Percentiles rank a stretch among this genome's conserved stretches.
Evolutionary conservation across 495 filamentous ascomycete species (phyloP).

Genomic region (Aspergillus bridgeri): DNA sequence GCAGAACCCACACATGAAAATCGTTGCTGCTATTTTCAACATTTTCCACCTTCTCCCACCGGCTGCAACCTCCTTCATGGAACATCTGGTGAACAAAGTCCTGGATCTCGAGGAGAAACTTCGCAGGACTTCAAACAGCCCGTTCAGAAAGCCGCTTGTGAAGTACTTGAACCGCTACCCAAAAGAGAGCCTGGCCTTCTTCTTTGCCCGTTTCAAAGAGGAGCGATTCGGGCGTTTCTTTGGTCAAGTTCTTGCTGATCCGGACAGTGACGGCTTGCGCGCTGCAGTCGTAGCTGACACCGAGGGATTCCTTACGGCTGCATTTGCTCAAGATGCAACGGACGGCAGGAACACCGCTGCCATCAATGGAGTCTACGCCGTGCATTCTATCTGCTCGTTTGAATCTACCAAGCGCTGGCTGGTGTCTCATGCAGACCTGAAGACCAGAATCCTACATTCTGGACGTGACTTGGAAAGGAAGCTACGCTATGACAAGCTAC

Average conservation of each 20-base stretch:
- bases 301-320: constrained; percentile 61
- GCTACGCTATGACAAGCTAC: constrained; percentile 63
- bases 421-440: constrained; percentile 67
- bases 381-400: constrained; percentile 64
- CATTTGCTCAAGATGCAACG: constrained; percentile 54
- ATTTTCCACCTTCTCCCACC: constrained; percentile 93
- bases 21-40: constrained; percentile 89
- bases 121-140: constrained; percentile 85
- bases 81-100: constrained; percentile 80
- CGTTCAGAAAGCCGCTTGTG: constrained; percentile 88
- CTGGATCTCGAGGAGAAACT: constrained; percentile 83
- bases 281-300: constrained; percentile 70
- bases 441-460: constrained; percentile 61
- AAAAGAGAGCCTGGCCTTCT: constrained; percentile 77
- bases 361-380: constrained; percentile 84
- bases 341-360: constrained; percentile 68
- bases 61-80: constrained; percentile 86
- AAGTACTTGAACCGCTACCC: constrained; percentile 93
- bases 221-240: constrained; percentile 90
- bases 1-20: constrained; percentile 84
- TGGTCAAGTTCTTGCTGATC: constrained; percentile 79
- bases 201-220: constrained; percentile 71
- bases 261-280: constrained; percentile 69
- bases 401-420: constrained; percentile 63
- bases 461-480: constrained; percentile 74